Percentiles rank a stretch among this genome's conserved stretches.
Evolutionary conservation across 2,329 filamentous ascomycete species (phyloP).

Genomic region (Xylaria multiplex): DNA sequence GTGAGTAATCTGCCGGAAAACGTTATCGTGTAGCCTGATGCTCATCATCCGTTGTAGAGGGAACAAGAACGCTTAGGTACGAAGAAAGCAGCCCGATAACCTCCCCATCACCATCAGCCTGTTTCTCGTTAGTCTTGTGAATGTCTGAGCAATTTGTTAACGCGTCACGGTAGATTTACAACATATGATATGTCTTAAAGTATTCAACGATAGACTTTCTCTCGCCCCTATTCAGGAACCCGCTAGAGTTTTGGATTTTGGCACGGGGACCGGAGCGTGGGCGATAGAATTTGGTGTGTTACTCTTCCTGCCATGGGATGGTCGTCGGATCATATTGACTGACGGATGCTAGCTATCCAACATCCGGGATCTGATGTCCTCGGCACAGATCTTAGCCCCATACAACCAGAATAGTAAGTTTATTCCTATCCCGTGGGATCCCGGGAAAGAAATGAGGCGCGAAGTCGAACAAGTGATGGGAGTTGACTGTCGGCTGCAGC

Average conservation of each 20-base stretch:
- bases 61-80: slow-evolving; percentile 39
- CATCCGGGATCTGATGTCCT: slow-evolving; percentile 54
- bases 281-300: slow-evolving; percentile 58
- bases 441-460: background rate
- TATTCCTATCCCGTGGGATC: too few species aligned
- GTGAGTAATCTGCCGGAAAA: slow-evolving; percentile 27
- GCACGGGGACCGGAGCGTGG: slow-evolving; percentile 64
- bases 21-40: background rate
- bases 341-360: slow-evolving; percentile 49
- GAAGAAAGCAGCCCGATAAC: background rate
- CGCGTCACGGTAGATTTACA: slow-evolving; percentile 49
- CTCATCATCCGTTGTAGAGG: slow-evolving; percentile 26
- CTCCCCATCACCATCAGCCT: background rate
- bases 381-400: slow-evolving; percentile 60
- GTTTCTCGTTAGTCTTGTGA: background rate
- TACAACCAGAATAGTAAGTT: slow-evolving; percentile 54
- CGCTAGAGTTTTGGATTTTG: slow-evolving; percentile 59
- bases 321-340: background rate
- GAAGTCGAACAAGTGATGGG: too few species aligned
- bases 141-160: slow-evolving; percentile 1
- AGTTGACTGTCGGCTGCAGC: slow-evolving; percentile 35
- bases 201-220: slow-evolving; percentile 56
- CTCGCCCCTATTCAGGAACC: slow-evolving; percentile 56
- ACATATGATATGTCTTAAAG: slow-evolving; percentile 50
- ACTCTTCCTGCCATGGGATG: background rate